phyloP scores from a whole-genome alignment of 129 eudicot species.

The Pulicaria dysenterica region DNA sequence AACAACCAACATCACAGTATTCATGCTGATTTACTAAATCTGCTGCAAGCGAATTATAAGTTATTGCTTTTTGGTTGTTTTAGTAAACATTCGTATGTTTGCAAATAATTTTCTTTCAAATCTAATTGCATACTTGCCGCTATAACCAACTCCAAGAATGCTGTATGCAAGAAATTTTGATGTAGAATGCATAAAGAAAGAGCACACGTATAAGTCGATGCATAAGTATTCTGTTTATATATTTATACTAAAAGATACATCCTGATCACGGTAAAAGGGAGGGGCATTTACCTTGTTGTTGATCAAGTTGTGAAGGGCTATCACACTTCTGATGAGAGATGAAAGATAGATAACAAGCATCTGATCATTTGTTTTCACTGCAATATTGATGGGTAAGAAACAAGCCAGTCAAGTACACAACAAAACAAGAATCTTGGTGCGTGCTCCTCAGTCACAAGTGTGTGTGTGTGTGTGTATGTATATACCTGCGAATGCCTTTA shows the following conservation, averaged over 20 bases:
- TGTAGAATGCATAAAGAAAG: no score
- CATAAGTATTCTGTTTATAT: no score
- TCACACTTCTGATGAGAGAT: constrained; percentile 90
- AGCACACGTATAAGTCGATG: no score
- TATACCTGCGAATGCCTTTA: constrained; percentile 92
- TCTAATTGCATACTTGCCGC: neutral
- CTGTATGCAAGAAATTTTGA: no score
- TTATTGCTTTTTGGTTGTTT: neutral
- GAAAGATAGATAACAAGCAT: constrained; percentile 96
- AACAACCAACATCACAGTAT: constrained; percentile 4
- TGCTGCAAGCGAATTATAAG: no score
- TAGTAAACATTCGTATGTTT: neutral
- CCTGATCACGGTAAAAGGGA: neutral
- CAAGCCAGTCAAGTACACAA: constrained; percentile 8
- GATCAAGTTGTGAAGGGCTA: constrained; percentile 94
- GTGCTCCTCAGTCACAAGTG: no score
- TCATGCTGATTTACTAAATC: neutral
- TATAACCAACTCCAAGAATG: neutral
- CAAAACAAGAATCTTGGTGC: neutral
- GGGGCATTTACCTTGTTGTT: constrained; percentile 70
- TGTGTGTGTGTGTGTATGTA: neutral
- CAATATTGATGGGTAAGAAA: constrained; percentile 7
- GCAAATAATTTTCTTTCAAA: neutral
- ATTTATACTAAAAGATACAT: neutral
- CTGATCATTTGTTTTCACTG: constrained; percentile 98